Evolutionary conservation across 176 grass and related monocot genomes (phyloP).

Genomic region (Eremochloa ophiuroides): DNA sequence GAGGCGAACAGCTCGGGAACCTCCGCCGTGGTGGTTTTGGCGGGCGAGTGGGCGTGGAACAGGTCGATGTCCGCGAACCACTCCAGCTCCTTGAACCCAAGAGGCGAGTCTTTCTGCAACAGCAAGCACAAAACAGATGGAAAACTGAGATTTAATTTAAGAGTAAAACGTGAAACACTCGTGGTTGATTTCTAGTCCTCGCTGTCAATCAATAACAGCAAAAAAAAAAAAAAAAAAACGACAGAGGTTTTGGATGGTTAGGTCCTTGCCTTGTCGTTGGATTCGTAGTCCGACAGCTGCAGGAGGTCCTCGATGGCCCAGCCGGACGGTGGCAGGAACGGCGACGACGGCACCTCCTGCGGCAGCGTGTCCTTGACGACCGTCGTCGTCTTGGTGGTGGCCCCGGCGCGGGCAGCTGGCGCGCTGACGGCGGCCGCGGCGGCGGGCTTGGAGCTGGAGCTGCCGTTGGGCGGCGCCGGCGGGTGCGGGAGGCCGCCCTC

Average conservation of each 20-base stretch:
- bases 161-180: background rate
- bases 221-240: background rate
- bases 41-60: slow-evolving; percentile 45
- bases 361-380: background rate
- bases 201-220: background rate
- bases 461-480: slow-evolving; percentile 28
- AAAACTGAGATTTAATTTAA: background rate
- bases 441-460: background rate
- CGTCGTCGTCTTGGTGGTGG: slow-evolving; percentile 6
- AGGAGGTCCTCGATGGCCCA: slow-evolving; percentile 92
- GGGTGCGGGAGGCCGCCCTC: slow-evolving; percentile 16
- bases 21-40: slow-evolving; percentile 40
- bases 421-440: background rate
- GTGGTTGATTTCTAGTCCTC: background rate
- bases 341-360: slow-evolving; percentile 46
- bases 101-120: slow-evolving; percentile 56
- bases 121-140: background rate
- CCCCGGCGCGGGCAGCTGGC: background rate
- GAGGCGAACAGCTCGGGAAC: slow-evolving; percentile 71
- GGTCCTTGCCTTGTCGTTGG: slow-evolving; percentile 58
- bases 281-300: slow-evolving; percentile 80
- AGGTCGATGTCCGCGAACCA: slow-evolving; percentile 79
- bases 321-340: slow-evolving; percentile 34
- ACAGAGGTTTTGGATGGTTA: background rate
- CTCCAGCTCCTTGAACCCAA: slow-evolving; percentile 71